Evolutionary conservation across 352 stramenopile species (phyloP), one percentile per base, ranked within the genome.

Genomic region (Peronospora tabacina): DNA sequence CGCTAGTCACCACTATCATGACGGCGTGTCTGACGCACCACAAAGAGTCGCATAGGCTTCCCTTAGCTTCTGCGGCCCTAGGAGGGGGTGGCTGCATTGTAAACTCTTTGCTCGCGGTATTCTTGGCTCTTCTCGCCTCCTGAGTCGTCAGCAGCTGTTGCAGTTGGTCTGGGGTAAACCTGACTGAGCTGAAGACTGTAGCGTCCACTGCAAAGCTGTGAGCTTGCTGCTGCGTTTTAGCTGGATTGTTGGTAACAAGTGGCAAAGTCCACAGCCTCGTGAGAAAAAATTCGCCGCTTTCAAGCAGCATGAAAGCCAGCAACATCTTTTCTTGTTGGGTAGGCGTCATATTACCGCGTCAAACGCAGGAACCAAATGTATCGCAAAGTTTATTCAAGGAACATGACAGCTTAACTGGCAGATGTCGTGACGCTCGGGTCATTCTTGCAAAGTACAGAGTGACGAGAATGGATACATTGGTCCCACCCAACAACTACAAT

Each of bases 1-100:
- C 52, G 0, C 56, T 17, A 19, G 56, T 58, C 5, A 44, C 41
- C 7, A 66, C 54, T 39, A 72, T 78, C 5, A 62, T 67, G 36
- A 86, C n/a, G 80, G 71, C 52, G 75, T 78, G 19, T 64, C 52
- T 2, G 72, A 73, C 5, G 72, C 33, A 61, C 53, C n/a, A 74
- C 15, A 26, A 85, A 91, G 45, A 78, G 81, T 5, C 71, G 60
- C 72, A 87, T 87, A 11, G 81, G 72, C 52, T 87, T 90, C 81
- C 81, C 45, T 89, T 75, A 38, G 58, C 37, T 45, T 79, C 58
- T 11, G 56, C 45, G 13, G 59, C 51, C 28, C 59, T 49, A 5
- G 49, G 51, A 30, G 30, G 55, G 28, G 65, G 63, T 10, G 68
- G 54, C n/a, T 66, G 62, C 40, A 73, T 52, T 3, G 55, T 42